phyloP scores from a whole-genome alignment of 2,329 filamentous ascomycete species.

The Aureobasidium sp. region DNA sequence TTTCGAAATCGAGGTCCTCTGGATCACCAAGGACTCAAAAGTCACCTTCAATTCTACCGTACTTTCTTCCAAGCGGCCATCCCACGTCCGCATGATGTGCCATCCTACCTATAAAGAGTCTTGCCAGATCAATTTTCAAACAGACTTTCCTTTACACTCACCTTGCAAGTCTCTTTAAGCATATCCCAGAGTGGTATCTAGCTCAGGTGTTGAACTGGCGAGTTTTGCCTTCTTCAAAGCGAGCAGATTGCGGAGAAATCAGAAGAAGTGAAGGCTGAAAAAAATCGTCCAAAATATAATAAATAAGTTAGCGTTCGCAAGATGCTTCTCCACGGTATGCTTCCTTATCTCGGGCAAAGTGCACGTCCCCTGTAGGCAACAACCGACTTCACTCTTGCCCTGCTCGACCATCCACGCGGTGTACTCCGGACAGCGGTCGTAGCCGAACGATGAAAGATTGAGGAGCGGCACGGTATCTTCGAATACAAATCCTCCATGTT shows the following conservation, averaged over 20 bases:
- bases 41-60: not conserved
- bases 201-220: not conserved
- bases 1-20: not conserved
- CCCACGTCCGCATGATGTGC: not conserved
- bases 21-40: not conserved
- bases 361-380: not conserved
- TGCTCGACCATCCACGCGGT: not conserved
- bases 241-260: not conserved
- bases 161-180: too few species aligned
- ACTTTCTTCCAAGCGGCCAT: not conserved
- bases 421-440: not conserved
- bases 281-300: not conserved
- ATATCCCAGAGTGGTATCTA: not conserved
- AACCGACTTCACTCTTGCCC: not conserved
- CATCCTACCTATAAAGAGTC: not conserved
- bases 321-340: not conserved
- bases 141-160: not conserved
- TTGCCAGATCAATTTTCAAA: not conserved
- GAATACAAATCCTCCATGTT: not conserved
- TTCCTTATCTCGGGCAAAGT: not conserved
- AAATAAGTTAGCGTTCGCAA: not conserved
- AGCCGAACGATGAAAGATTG: not conserved
- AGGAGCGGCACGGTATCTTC: not conserved
- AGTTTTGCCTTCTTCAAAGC: too few species aligned
- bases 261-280: not conserved